phyloP scores from a whole-genome alignment of 1,284 basidiomycete genomes.

The Psilocybe mexicana region DNA sequence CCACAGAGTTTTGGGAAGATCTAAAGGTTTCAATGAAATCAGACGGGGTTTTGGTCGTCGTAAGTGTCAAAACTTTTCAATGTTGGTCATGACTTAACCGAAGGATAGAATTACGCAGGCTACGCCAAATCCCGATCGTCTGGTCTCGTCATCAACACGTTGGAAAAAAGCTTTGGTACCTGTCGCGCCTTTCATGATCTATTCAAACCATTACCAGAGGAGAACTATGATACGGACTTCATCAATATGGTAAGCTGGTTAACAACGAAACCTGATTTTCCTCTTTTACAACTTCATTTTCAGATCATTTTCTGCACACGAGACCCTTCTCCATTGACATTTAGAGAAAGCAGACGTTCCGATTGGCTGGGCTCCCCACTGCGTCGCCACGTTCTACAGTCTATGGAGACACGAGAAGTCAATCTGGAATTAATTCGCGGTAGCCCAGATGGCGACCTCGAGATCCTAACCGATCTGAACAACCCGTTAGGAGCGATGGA shows the following conservation, averaged over 20 bases:
- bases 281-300: constrained; percentile 6
- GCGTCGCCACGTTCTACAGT: constrained; percentile 52
- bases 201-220: constrained; percentile 34
- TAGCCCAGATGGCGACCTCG: constrained; percentile 39
- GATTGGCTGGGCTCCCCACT: constrained; percentile 72
- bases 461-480: constrained; percentile 57
- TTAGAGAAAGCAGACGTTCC: constrained; percentile 54
- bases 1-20: constrained; percentile 78
- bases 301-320: constrained; percentile 81
- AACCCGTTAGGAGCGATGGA: constrained; percentile 68
- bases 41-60: constrained; percentile 79
- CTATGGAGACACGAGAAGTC: constrained; percentile 54
- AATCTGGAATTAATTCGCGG: constrained; percentile 48
- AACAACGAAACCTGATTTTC: not conserved
- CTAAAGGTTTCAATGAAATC: constrained; percentile 64
- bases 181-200: constrained; percentile 30
- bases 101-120: constrained; percentile 56
- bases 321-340: constrained; percentile 57
- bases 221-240: constrained; percentile 49
- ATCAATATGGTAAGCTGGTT: not conserved
- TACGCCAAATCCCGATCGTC: constrained; percentile 61
- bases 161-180: constrained; percentile 64
- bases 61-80: constrained; percentile 31
- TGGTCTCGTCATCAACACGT: constrained; percentile 66
- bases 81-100: not conserved